These are phyloP conservation scores for Fusarium haematococcum DNA, from an alignment of 2,329 filamentous ascomycete genomes.

Conservation along the genomic window DNA sequence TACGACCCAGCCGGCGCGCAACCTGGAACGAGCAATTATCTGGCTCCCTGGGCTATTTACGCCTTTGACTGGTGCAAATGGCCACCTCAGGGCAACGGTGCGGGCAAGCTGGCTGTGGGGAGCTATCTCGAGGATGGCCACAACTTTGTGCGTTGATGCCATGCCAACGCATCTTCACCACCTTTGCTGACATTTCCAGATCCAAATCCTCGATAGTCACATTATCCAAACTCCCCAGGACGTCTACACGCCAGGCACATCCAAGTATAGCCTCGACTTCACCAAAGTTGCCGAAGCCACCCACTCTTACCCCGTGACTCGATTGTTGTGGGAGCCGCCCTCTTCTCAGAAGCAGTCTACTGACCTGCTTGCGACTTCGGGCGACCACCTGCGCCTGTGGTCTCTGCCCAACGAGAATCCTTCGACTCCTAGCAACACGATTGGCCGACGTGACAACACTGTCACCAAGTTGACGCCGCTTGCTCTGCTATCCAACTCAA, in stretches of 20 bases:
- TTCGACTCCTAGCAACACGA: slow-evolving; percentile 70
- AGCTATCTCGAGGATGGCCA: slow-evolving; percentile 98
- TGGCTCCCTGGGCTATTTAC: slow-evolving; percentile 95
- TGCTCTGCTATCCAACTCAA: slow-evolving; percentile 94
- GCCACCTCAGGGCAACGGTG: slow-evolving; percentile 82
- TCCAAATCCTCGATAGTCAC: slow-evolving; percentile 95
- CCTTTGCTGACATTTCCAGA: slow-evolving; percentile 63
- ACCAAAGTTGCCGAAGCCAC: slow-evolving; percentile 95
- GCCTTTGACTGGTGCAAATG: slow-evolving; percentile 99
- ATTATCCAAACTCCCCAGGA: slow-evolving; percentile 77
- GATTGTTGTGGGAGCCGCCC: slow-evolving; percentile 94
- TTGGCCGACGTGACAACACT: slow-evolving; percentile 71
- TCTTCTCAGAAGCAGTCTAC: slow-evolving; percentile 96
- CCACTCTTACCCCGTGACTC: slow-evolving; percentile 96
- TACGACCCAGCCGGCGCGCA: slow-evolving; percentile 75
- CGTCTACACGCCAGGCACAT: slow-evolving; percentile 74
- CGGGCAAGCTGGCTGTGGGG: slow-evolving; percentile 92
- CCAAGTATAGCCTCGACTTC: slow-evolving; percentile 87
- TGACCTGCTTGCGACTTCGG: slow-evolving; percentile 93
- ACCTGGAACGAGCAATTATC: slow-evolving; percentile 87
- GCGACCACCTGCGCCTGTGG: slow-evolving; percentile 94
- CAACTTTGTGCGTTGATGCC: slow-evolving; percentile 77
- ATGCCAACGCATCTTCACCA: slow-evolving; percentile 1
- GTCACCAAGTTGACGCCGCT: slow-evolving; percentile 89
- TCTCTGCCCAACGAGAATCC: slow-evolving; percentile 81